phyloP scores from a whole-genome alignment of 2,329 filamentous ascomycete genomes.

The Metarhizium anisopliae region DNA sequence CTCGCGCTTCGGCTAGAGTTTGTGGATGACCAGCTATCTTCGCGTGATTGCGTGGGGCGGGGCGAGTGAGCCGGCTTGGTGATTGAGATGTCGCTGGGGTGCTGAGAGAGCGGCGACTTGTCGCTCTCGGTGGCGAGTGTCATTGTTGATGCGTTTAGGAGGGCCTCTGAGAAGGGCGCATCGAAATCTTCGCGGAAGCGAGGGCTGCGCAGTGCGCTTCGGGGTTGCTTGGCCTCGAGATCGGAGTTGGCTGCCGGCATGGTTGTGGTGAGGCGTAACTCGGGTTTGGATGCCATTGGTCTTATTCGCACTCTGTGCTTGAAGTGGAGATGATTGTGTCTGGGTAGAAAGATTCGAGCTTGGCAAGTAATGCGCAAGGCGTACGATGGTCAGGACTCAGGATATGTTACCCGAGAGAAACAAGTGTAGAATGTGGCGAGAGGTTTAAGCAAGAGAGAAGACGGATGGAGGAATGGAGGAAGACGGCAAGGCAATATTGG shows the following conservation, averaged over 20 bases:
- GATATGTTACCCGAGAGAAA: neutral
- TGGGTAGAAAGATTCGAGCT: neutral
- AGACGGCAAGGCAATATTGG: neutral
- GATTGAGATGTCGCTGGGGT: neutral
- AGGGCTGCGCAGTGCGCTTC: slow-evolving; percentile 17
- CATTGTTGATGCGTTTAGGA: slow-evolving; percentile 22
- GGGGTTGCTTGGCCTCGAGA: slow-evolving; percentile 12
- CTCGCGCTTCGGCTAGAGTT: slow-evolving; percentile 18
- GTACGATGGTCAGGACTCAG: neutral
- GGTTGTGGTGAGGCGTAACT: slow-evolving; percentile 5
- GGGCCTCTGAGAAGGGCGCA: slow-evolving; percentile 26
- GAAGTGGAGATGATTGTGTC: neutral
- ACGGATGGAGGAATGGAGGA: neutral
- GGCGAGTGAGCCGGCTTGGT: neutral
- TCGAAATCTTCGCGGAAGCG: slow-evolving; percentile 30
- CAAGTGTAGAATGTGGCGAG: neutral
- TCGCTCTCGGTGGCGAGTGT: slow-evolving; percentile 16
- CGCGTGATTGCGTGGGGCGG: slow-evolving; percentile 6
- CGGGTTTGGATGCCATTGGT: slow-evolving; percentile 19
- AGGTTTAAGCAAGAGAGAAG: neutral
- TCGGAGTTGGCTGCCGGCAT: slow-evolving; percentile 2
- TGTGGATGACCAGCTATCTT: slow-evolving; percentile 19
- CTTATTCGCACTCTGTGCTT: neutral
- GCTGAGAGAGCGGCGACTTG: neutral
- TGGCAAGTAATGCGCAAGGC: neutral